Evolutionary conservation across 768 basidiomycete species (phyloP).

Genomic region (Trametes coccinea): DNA sequence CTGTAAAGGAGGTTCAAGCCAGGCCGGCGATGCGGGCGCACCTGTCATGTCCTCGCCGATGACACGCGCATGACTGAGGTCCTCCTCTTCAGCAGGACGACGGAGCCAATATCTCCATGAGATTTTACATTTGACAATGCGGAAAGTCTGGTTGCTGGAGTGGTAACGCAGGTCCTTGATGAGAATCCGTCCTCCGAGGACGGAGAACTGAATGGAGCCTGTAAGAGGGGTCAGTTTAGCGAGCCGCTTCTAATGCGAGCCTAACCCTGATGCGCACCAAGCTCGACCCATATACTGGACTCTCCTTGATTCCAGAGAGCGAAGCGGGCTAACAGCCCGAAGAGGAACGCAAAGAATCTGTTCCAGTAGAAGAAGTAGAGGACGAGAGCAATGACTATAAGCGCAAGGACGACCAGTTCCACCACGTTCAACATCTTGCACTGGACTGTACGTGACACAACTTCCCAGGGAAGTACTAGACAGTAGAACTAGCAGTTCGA

Average conservation of each 20-base stretch:
- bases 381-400: constrained; percentile 53
- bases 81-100: constrained; percentile 72
- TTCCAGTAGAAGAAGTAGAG: constrained; percentile 93
- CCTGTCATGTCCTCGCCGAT: constrained; percentile 50
- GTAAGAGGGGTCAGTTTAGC: not conserved
- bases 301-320: constrained; percentile 76
- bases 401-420: constrained; percentile 65
- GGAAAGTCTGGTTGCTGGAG: constrained; percentile 88
- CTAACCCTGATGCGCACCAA: constrained; percentile 49
- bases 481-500: not conserved
- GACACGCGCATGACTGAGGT: constrained; percentile 48
- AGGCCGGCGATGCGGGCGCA: constrained; percentile 34
- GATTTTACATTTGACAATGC: constrained; percentile 79
- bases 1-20: not conserved
- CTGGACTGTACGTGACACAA: too few relatives aligned
- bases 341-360: constrained; percentile 69
- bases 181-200: constrained; percentile 83
- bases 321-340: constrained; percentile 67
- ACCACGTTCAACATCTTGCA: constrained; percentile 53
- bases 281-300: constrained; percentile 81
- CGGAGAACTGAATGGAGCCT: constrained; percentile 93
- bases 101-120: constrained; percentile 97
- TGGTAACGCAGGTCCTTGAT: constrained; percentile 88
- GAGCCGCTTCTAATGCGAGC: not conserved
- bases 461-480: not conserved